phyloP scores from a whole-genome alignment of 23 red algal genomes.

The Chondrus crispus region DNA sequence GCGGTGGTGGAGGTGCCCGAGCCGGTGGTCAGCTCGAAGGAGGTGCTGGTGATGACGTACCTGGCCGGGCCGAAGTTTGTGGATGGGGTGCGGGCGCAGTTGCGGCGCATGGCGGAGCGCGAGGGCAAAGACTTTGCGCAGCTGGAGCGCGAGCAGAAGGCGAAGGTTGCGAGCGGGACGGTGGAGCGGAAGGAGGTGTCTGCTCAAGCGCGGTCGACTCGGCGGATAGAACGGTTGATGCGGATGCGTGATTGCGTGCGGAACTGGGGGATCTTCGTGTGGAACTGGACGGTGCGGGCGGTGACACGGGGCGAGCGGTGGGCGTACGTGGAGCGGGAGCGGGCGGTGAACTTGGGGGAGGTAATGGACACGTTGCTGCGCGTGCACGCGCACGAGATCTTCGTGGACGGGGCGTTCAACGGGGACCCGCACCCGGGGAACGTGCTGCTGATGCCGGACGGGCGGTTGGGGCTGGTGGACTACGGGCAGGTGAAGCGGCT shows the following conservation, averaged over 20 bases:
- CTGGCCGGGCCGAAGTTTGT: constrained; percentile 71
- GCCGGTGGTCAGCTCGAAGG: constrained; percentile 51
- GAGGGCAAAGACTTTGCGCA: constrained; percentile 40
- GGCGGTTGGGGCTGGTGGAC: constrained; percentile 63
- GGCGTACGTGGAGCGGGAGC: constrained; percentile 32
- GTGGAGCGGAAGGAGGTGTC: background rate
- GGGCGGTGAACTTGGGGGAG: constrained; percentile 44
- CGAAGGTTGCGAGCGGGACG: constrained; percentile 2
- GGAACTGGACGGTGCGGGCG: constrained; percentile 39
- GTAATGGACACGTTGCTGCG: constrained; percentile 58
- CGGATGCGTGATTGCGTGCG: constrained; percentile 20
- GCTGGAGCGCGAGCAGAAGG: constrained; percentile 67
- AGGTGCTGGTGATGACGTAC: constrained; percentile 80
- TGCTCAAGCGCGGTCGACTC: background rate
- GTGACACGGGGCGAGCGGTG: background rate
- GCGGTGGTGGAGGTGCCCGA: constrained; percentile 52
- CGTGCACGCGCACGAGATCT: constrained; percentile 77
- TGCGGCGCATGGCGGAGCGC: constrained; percentile 26
- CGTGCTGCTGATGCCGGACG: constrained; percentile 59
- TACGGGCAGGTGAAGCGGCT: constrained; percentile 81
- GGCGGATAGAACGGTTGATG: constrained; percentile 16
- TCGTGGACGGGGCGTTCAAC: constrained; percentile 84
- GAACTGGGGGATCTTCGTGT: constrained; percentile 36
- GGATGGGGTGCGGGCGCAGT: constrained; percentile 48
- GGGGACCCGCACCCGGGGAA: constrained; percentile 85